Evolutionary conservation across 106 monocot species (phyloP).

Genomic region (Triglochin maritima): DNA sequence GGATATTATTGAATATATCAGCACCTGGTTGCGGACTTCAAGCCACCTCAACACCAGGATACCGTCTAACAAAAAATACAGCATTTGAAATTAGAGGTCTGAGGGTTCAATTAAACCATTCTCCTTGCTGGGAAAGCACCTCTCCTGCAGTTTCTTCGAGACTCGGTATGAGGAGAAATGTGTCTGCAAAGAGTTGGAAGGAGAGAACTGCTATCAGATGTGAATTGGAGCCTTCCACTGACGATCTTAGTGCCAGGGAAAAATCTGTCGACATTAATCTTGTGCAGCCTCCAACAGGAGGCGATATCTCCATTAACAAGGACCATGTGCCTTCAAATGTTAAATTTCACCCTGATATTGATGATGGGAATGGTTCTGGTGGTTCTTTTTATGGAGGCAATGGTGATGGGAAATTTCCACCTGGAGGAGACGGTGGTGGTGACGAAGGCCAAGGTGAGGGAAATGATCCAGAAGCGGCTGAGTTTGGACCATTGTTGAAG

Average conservation of each 20-base stretch:
- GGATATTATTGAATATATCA: no score
- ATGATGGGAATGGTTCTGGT: neutral
- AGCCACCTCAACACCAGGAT: no score
- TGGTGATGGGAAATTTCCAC: constrained; percentile 16
- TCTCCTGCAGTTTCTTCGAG: no score
- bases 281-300: neutral
- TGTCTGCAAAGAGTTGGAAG: neutral
- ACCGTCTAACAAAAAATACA: no score
- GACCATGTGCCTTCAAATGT: no score
- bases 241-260: neutral
- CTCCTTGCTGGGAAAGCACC: no score
- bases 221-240: neutral
- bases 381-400: constrained; percentile 1
- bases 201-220: neutral
- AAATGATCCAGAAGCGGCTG: constrained; percentile 31
- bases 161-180: neutral
- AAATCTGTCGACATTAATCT: neutral
- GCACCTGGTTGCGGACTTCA: no score
- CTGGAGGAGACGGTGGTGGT: constrained; percentile 17
- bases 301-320: neutral
- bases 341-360: neutral
- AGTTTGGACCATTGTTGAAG: constrained; percentile 59
- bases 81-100: no score
- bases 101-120: no score
- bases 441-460: constrained; percentile 22